Evolutionary conservation across 2,329 filamentous ascomycete species (phyloP), one percentile per base, ranked within the genome.

Genomic region (Pleoardoris graminearum): DNA sequence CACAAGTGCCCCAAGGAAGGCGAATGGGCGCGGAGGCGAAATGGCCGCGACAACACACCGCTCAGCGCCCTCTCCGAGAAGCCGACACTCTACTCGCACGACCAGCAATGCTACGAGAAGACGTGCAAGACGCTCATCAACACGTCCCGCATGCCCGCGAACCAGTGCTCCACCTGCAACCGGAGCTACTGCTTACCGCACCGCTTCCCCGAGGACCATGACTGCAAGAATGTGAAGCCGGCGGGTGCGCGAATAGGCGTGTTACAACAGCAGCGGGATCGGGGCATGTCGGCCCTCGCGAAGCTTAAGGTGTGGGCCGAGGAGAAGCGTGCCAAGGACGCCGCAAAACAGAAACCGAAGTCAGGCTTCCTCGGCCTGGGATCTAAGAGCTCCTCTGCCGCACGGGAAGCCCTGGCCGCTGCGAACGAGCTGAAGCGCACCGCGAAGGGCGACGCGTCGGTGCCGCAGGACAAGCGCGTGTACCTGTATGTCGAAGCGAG

Each of bases 401-500:
- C 86, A 0, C 82, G 88, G 0, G 84, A 86, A 43, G 82, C 87
- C 2, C 62, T 89, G 16, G 78, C 86, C 2, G 89, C 88, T 5
- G 79, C 93, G 6, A 91, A 91, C 58, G 84, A 82, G 8, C 78
- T 99, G 36, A 97, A 96, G 77, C 88, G 88, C 70, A 85, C 83
- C 0, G 93, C 94, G 2, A 97, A 96, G 76, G 95, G 95, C 1
- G 93, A 97, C 59, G 85, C 85, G 8, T 93, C 91, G 65, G 75
- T 97, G 0, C 80, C 91, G 0, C 73, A 79, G 0, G 91, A 96
- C 59, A 96, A 95, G 77, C 80, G 94, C n/a, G 76, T 99, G 1
- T 97, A 97, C 69, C 69, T 99, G 0, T 87, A 89, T 68, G 90
- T 97, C 16, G 93, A 97, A 70, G 94, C 93, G 0, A 91, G 92